Base-by-base conservation (phyloP, 257 asterid genomes). In the Rhazya stricta region DNA sequence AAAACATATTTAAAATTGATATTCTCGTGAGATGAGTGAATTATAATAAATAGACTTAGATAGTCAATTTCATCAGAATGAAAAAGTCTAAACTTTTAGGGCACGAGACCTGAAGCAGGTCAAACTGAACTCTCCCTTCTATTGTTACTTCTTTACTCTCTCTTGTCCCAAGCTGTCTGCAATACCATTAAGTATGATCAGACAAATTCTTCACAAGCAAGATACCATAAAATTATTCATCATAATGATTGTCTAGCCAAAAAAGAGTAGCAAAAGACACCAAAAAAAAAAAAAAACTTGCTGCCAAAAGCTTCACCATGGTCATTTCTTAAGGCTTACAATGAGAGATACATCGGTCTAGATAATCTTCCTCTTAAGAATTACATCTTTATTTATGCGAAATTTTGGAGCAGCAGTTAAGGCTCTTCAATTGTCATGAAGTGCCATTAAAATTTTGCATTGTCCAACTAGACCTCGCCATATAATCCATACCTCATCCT, bases 111-210 rank as follows among this genome's bases (percentile, higher is more conserved):
- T 94, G 98, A 69, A 94, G 82, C 77, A 94, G 86, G 88, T 94
- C 99, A 86, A 94, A 94, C 73, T 94, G 97, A 71, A 94, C 97
- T 88, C 99, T 91, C 79, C 99, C 99, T 85, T 92, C 99, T 65
- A 94, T 70, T 61, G 96, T 83, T 51, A 94, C 91, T 87, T 94
- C 99, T 86, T 94, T 94, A 89, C 98, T 91, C 80, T 92, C 99
- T 77, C 99, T 88, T 57, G 94, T 94, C 67, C 99, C 99, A 37
- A 79, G 85, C 78, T 94, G 99, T 80, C 99, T 94, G 98, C 86
- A 86, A 72, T 56, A 63, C 72, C 76, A 84, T 50, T 80, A 46
- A 58, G 60, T 79, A 84, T 51, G 72, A 65, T 82, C 78, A 79
- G 83, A 82, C 79, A 71, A 78, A 48, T 79, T 81, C 69, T 72